phyloP scores from a whole-genome alignment of 257 asterid species.

The Leonotis leonurus region DNA sequence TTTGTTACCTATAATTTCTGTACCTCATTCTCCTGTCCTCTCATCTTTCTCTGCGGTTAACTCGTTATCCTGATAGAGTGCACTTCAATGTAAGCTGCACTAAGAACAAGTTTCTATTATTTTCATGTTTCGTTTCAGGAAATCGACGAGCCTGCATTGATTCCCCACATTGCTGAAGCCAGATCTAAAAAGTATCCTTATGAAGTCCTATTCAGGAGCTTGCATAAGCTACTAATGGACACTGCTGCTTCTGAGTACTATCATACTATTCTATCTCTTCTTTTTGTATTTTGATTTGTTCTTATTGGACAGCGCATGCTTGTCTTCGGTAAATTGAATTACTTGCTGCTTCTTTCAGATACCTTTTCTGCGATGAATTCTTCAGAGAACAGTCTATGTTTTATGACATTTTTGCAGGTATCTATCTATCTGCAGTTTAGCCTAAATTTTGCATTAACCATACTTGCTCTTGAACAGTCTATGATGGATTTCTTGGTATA shows the following conservation, averaged over 20 bases:
- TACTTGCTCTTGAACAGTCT: background rate
- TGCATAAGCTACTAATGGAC: slow-evolving; percentile 95
- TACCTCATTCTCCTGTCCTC: background rate
- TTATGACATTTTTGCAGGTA: slow-evolving; percentile 94
- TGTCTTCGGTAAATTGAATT: slow-evolving; percentile 3
- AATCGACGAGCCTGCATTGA: slow-evolving; percentile 89
- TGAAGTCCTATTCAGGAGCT: slow-evolving; percentile 94
- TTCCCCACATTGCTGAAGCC: slow-evolving; percentile 98
- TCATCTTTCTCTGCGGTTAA: background rate
- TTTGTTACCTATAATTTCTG: background rate
- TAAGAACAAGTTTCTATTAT: background rate
- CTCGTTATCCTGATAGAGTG: background rate
- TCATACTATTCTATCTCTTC: background rate
- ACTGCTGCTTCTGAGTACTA: slow-evolving; percentile 91
- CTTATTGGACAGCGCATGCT: background rate
- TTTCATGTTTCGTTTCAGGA: slow-evolving; percentile 42
- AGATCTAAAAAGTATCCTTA: slow-evolving; percentile 81
- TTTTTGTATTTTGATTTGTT: background rate
- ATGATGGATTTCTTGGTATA: too few species aligned
- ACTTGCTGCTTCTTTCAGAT: slow-evolving; percentile 43
- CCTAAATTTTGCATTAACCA: slow-evolving; percentile 3
- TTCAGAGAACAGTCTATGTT: slow-evolving; percentile 89
- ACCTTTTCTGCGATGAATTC: slow-evolving; percentile 93
- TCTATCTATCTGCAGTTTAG: slow-evolving; percentile 38
- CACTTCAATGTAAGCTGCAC: background rate